Evolutionary conservation across 345 rosid species (phyloP).

Genomic region (Arabidopsis suecica): DNA sequence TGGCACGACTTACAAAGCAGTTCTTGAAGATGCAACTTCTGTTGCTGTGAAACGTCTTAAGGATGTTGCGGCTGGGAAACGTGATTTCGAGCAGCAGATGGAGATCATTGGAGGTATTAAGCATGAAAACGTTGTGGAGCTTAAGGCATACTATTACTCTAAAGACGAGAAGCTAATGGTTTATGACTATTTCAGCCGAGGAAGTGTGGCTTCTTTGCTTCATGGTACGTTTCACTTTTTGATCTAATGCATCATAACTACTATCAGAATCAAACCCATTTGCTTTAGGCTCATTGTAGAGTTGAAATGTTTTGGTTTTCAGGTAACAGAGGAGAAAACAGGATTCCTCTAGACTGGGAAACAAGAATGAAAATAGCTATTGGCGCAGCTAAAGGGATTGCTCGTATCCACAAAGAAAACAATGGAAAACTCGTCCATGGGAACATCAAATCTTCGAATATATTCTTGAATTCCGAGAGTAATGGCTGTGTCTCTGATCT

Average conservation of each 20-base stretch:
- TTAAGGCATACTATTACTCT: conserved; percentile 90
- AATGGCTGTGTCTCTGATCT: conserved; percentile 85
- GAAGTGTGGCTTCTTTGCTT: conserved; percentile 76
- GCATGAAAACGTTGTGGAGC: conserved; percentile 87
- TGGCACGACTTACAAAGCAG: conserved; percentile 87
- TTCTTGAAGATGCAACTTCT: conserved; percentile 53
- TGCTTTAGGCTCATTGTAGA: background rate
- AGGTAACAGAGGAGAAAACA: conserved; percentile 70
- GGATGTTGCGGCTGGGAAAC: conserved; percentile 85
- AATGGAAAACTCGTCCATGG: conserved; percentile 84
- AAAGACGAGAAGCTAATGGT: conserved; percentile 98
- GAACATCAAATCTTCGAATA: conserved; percentile 90
- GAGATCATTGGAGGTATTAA: conserved; percentile 77
- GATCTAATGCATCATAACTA: background rate
- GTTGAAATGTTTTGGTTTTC: background rate
- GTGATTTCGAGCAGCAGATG: conserved; percentile 98
- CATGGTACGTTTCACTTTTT: conserved; percentile 62
- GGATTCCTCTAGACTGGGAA: conserved; percentile 79
- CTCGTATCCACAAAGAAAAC: conserved; percentile 71
- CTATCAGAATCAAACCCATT: too few species aligned
- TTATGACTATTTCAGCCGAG: conserved; percentile 71
- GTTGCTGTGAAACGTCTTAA: conserved; percentile 95
- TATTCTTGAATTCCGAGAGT: conserved; percentile 69
- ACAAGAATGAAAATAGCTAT: conserved; percentile 76
- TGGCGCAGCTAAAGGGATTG: conserved; percentile 92